Evolutionary conservation across 176 grass and related monocot genomes (phyloP).

Genomic region (Juncus inflexus): DNA sequence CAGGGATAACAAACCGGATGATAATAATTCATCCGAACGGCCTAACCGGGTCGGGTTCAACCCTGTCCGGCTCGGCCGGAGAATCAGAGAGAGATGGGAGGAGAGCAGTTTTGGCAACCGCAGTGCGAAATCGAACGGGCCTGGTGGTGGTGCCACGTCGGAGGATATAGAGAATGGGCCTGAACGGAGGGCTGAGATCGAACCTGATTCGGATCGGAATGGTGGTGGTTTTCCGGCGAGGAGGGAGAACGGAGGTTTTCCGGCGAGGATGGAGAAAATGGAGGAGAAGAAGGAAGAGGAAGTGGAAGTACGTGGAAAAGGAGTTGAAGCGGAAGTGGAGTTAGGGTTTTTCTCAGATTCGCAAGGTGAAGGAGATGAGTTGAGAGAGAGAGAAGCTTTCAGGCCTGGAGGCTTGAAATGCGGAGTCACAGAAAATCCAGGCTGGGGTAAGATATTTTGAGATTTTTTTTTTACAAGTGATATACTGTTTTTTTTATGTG

Average conservation of each 20-base stretch:
- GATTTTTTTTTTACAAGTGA: neutral
- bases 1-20: neutral
- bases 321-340: constrained; percentile 27
- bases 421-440: constrained; percentile 67
- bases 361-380: constrained; percentile 20
- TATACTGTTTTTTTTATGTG: neutral
- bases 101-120: constrained; percentile 6
- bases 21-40: neutral
- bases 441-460: constrained; percentile 57
- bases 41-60: constrained; percentile 15
- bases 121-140: constrained; percentile 2
- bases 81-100: constrained; percentile 34
- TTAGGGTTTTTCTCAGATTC: constrained; percentile 31
- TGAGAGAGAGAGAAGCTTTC: constrained; percentile 22
- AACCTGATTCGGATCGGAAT: constrained; percentile 45
- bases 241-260: constrained; percentile 46
- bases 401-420: constrained; percentile 46
- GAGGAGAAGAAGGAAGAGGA: constrained; percentile 10
- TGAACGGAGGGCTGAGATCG: constrained; percentile 33
- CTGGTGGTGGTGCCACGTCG: constrained; percentile 13
- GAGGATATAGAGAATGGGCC: constrained; percentile 42
- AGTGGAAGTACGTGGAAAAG: constrained; percentile 16
- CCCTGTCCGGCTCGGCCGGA: constrained; percentile 24
- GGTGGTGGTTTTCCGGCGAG: constrained; percentile 30
- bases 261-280: constrained; percentile 8